Evolutionary conservation across 495 filamentous ascomycete species (phyloP).

Genomic region (Lasiosphaeria ovina): DNA sequence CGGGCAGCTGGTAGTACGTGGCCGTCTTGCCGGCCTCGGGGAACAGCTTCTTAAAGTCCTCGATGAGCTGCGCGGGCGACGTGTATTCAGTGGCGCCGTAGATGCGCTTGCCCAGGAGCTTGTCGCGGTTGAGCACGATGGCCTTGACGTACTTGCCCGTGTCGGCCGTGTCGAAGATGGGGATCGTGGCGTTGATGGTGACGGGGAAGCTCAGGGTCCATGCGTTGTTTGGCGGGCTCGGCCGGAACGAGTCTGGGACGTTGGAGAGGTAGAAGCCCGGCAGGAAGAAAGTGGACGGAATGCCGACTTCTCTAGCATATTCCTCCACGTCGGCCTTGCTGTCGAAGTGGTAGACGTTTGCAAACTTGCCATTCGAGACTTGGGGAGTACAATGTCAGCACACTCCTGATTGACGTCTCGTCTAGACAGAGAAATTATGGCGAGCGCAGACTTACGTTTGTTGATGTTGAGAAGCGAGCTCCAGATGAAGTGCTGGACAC

Average conservation of each 20-base stretch:
- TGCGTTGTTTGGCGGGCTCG: conserved; percentile 28
- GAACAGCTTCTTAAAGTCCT: conserved; percentile 47
- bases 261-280: conserved; percentile 62
- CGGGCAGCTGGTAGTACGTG: conserved; percentile 39
- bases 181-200: conserved; percentile 40
- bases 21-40: conserved; percentile 50
- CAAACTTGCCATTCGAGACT: conserved; percentile 43
- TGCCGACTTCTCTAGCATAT: conserved; percentile 48
- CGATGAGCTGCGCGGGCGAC: conserved; percentile 46
- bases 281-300: conserved; percentile 56
- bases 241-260: conserved; percentile 30
- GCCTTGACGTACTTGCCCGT: conserved; percentile 57
- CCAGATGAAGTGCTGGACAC: conserved; percentile 52
- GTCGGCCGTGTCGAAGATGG: conserved; percentile 56
- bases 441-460: conserved; percentile 21
- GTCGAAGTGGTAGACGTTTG: conserved; percentile 62
- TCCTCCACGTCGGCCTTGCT: conserved; percentile 57
- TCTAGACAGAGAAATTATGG: neutral
- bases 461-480: conserved; percentile 34
- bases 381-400: conserved; percentile 17
- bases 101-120: conserved; percentile 38
- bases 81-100: conserved; percentile 51
- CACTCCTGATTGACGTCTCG: neutral
- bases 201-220: conserved; percentile 48
- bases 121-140: conserved; percentile 42